Conservation (phyloP, 179 eudicot species). For the Dionaea muscipula region DNA sequence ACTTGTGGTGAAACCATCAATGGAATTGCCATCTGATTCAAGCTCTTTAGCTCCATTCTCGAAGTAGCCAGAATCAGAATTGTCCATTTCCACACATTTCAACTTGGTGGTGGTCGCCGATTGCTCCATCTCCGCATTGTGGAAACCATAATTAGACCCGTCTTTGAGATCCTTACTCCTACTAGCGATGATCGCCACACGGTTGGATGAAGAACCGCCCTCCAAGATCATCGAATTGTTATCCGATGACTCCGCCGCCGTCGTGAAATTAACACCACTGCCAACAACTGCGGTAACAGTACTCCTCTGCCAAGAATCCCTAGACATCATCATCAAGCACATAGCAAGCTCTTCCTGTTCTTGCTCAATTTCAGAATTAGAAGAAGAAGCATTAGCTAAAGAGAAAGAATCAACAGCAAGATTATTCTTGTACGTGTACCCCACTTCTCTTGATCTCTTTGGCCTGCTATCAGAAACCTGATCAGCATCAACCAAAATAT, state of each 20-base stretch:
- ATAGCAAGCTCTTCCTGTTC: conserved; percentile 80
- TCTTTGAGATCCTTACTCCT: conserved; percentile 14
- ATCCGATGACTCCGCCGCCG: conserved; percentile 40
- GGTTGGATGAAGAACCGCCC: conserved; percentile 31
- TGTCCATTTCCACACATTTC: conserved; percentile 20
- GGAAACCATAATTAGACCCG: background rate
- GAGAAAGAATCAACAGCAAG: conserved; percentile 17
- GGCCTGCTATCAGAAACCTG: conserved; percentile 14
- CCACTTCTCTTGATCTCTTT: conserved; percentile 15
- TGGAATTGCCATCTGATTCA: conserved; percentile 60
- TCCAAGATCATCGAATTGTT: conserved; percentile 52
- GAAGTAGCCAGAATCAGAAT: conserved; percentile 37
- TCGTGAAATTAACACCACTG: conserved; percentile 18
- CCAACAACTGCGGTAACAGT: conserved; percentile 7
- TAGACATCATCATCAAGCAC: conserved; percentile 85
- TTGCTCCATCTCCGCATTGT: background rate
- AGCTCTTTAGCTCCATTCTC: conserved; percentile 36
- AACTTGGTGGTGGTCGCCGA: background rate
- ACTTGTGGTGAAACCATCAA: conserved; percentile 33
- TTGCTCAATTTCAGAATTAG: conserved; percentile 53
- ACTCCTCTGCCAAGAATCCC: conserved; percentile 24
- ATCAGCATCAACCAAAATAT: conserved; percentile 1
- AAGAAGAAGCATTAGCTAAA: conserved; percentile 22
- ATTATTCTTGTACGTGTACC: conserved; percentile 21
- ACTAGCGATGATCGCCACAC: conserved; percentile 11